Percentiles rank a stretch among this genome's conserved stretches.
phyloP scores from a whole-genome alignment of 2,329 filamentous ascomycete genomes.

The Pseudocercospora macadamiae region DNA sequence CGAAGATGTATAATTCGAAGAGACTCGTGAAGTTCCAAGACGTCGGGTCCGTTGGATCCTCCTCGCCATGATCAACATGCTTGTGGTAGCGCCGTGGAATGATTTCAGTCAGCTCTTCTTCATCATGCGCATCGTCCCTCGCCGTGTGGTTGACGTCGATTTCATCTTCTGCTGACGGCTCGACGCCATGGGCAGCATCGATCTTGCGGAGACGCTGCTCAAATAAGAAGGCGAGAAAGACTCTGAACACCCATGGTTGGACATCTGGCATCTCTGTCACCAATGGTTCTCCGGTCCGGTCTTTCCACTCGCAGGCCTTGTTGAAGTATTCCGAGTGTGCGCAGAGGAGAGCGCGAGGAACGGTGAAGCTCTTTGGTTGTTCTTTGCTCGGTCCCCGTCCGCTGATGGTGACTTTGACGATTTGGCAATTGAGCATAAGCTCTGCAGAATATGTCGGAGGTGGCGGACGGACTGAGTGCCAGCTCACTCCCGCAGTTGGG shows the following conservation, averaged over 20 bases:
- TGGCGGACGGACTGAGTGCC: not conserved
- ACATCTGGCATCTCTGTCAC: not conserved
- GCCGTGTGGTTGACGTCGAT: not conserved
- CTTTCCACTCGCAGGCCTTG: conserved; percentile 1
- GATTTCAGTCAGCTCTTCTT: not conserved
- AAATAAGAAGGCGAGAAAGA: not conserved
- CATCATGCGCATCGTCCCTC: not conserved
- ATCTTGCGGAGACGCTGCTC: not conserved
- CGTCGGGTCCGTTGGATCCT: not conserved
- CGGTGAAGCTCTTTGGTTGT: not conserved
- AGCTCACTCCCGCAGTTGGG: too few relatives aligned
- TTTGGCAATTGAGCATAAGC: not conserved
- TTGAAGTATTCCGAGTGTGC: not conserved
- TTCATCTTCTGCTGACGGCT: not conserved
- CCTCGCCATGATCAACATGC: not conserved
- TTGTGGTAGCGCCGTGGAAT: not conserved
- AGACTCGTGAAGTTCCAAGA: not conserved
- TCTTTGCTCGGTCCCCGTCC: not conserved
- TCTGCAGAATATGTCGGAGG: not conserved
- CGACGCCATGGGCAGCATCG: too few relatives aligned
- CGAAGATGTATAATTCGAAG: not conserved
- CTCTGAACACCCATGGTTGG: not conserved
- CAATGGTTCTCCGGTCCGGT: not conserved
- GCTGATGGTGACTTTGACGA: not conserved
- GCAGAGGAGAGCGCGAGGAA: not conserved